phyloP scores from a whole-genome alignment of 31 red algal genomes.

The Porphyra umbilicalis region DNA sequence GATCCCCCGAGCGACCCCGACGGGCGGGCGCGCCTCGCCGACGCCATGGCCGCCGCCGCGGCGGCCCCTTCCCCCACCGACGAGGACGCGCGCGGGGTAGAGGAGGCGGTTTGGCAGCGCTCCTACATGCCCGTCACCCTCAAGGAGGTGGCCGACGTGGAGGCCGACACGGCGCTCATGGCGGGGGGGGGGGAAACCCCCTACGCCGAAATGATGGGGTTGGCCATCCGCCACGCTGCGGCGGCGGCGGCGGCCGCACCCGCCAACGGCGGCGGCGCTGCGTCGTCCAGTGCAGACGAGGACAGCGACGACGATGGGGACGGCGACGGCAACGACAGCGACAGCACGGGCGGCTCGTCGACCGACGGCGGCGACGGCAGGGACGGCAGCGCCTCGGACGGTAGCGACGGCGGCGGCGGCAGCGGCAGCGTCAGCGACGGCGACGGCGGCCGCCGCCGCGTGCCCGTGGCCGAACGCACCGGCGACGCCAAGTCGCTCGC shows the following conservation, averaged over 20 bases:
- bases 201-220: neutral
- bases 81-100: neutral
- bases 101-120: conserved; percentile 44
- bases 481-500: neutral
- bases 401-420: neutral
- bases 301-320: neutral
- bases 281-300: neutral
- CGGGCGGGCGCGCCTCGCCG: neutral
- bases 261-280: neutral
- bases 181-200: neutral
- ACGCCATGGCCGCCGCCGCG: neutral
- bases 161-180: neutral
- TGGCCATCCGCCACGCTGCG: neutral
- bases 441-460: neutral
- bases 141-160: conserved; percentile 9
- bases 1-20: neutral
- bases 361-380: conserved; percentile 9
- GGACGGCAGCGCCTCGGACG: conserved; percentile 7
- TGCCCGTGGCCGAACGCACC: neutral
- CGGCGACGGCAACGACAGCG: conserved; percentile 5
- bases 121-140: conserved; percentile 51
- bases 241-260: neutral
- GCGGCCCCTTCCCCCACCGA: neutral
- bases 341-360: neutral
- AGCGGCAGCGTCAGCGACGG: neutral